Conservation (phyloP, 1,284 basidiomycete genomes). For the Ganoderma sinense region DNA sequence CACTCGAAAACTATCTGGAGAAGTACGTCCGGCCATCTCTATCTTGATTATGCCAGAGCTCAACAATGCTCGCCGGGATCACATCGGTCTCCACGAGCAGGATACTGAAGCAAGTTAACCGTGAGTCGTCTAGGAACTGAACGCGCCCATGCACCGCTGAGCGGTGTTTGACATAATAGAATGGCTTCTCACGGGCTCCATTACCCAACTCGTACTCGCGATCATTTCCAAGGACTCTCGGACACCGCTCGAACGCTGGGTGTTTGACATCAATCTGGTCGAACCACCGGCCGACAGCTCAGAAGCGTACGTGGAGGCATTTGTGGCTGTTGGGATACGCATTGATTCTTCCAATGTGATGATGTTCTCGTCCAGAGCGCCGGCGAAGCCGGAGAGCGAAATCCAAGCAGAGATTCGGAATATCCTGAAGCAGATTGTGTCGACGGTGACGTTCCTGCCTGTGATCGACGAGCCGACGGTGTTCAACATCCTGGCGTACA, state of each 20-base stretch:
- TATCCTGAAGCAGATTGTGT: slow-evolving; percentile 98
- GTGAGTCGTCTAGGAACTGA: slow-evolving; percentile 53
- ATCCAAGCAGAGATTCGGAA: slow-evolving; percentile 98
- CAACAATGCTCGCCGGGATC: background rate
- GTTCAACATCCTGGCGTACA: slow-evolving; percentile 97
- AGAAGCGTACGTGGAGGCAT: slow-evolving; percentile 53
- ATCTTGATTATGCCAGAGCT: slow-evolving; percentile 5
- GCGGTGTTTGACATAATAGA: slow-evolving; percentile 52
- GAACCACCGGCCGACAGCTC: slow-evolving; percentile 58
- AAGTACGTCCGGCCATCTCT: slow-evolving; percentile 53
- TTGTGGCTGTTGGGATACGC: slow-evolving; percentile 10
- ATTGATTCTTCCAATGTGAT: background rate
- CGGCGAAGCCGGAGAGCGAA: slow-evolving; percentile 84
- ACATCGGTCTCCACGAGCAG: slow-evolving; percentile 46
- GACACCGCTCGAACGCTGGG: slow-evolving; percentile 95
- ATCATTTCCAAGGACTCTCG: slow-evolving; percentile 96
- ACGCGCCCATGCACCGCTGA: slow-evolving; percentile 19
- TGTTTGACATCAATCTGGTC: slow-evolving; percentile 93
- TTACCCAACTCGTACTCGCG: slow-evolving; percentile 93
- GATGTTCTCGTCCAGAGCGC: slow-evolving; percentile 44
- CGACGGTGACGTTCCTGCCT: slow-evolving; percentile 94
- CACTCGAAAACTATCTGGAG: slow-evolving; percentile 91
- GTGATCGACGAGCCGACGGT: slow-evolving; percentile 94
- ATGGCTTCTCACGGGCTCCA: slow-evolving; percentile 91
- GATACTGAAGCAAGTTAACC: slow-evolving; percentile 90